Evolutionary conservation across 2,329 filamentous ascomycete genomes (phyloP).

Genomic region (Ceratocystis cacaofunesta): DNA sequence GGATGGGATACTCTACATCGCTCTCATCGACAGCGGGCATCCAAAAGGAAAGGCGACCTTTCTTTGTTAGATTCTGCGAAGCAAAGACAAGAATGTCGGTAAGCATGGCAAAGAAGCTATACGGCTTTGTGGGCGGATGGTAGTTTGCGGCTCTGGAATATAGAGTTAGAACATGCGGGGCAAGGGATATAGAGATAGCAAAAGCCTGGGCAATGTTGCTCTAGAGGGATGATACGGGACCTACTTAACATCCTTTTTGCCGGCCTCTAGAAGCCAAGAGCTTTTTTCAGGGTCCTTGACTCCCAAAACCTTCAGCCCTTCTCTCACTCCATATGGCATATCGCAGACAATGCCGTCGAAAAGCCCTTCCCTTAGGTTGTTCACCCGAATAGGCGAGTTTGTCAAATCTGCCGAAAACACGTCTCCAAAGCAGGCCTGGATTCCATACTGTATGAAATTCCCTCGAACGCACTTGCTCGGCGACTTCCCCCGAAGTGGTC

Average conservation of each 20-base stretch:
- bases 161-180: neutral
- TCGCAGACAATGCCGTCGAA: slow-evolving; percentile 92
- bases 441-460: slow-evolving; percentile 75
- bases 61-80: slow-evolving; percentile 56
- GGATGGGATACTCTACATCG: slow-evolving; percentile 60
- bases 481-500: slow-evolving; percentile 65
- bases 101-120: slow-evolving; percentile 81
- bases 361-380: slow-evolving; percentile 31
- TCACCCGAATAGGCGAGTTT: slow-evolving; percentile 56
- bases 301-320: slow-evolving; percentile 79
- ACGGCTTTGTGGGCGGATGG: slow-evolving; percentile 77
- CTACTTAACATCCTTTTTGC: slow-evolving; percentile 53
- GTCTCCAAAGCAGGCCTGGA: slow-evolving; percentile 53
- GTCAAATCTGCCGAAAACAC: slow-evolving; percentile 77
- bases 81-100: slow-evolving; percentile 81
- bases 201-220: no score
- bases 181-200: neutral
- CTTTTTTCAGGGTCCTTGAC: slow-evolving; percentile 49
- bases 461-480: slow-evolving; percentile 36
- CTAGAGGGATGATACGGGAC: slow-evolving; percentile 21
- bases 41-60: slow-evolving; percentile 81
- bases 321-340: slow-evolving; percentile 87
- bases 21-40: slow-evolving; percentile 81
- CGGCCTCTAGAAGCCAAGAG: slow-evolving; percentile 50
- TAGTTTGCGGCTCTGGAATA: slow-evolving; percentile 45